Evolutionary conservation across 352 stramenopile species (phyloP).

Genomic region (Phytophthora aleatoria): DNA sequence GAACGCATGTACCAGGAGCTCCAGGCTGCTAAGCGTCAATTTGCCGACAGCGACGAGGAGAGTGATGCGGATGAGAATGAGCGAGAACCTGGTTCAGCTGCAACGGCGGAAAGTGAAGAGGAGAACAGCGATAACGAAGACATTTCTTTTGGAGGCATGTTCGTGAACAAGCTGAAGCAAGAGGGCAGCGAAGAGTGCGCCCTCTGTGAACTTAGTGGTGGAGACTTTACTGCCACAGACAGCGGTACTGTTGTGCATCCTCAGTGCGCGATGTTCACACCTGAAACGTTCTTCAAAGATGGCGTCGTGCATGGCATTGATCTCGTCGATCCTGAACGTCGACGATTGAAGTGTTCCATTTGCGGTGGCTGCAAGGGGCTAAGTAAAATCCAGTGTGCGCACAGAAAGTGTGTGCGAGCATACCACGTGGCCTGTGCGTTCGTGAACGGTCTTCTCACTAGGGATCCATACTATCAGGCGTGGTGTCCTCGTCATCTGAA

Average conservation of each 20-base stretch:
- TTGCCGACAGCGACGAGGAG: constrained; percentile 60
- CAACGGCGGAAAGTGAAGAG: constrained; percentile 23
- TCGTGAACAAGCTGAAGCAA: constrained; percentile 81
- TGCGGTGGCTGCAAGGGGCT: constrained; percentile 64
- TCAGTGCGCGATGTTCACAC: constrained; percentile 85
- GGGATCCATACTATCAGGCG: constrained; percentile 68
- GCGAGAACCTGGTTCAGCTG: constrained; percentile 8
- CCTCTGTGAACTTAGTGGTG: constrained; percentile 76
- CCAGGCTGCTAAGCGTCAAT: constrained; percentile 39
- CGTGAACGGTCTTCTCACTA: constrained; percentile 68
- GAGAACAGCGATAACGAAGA: constrained; percentile 55
- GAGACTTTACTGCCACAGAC: constrained; percentile 79
- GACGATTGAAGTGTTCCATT: constrained; percentile 58
- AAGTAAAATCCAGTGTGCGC: constrained; percentile 84
- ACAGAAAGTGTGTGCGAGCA: constrained; percentile 64
- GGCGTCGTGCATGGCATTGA: constrained; percentile 65
- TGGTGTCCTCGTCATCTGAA: constrained; percentile 84
- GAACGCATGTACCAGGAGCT: constrained; percentile 77
- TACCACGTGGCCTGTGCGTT: constrained; percentile 80
- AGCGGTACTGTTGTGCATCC: constrained; percentile 66
- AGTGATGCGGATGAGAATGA: constrained; percentile 13
- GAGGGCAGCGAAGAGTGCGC: constrained; percentile 70
- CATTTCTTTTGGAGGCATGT: constrained; percentile 68
- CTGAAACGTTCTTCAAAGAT: constrained; percentile 83
- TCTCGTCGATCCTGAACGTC: constrained; percentile 56